phyloP scores from a whole-genome alignment of 1,284 basidiomycete species.

The Neolentinus lepideus region DNA sequence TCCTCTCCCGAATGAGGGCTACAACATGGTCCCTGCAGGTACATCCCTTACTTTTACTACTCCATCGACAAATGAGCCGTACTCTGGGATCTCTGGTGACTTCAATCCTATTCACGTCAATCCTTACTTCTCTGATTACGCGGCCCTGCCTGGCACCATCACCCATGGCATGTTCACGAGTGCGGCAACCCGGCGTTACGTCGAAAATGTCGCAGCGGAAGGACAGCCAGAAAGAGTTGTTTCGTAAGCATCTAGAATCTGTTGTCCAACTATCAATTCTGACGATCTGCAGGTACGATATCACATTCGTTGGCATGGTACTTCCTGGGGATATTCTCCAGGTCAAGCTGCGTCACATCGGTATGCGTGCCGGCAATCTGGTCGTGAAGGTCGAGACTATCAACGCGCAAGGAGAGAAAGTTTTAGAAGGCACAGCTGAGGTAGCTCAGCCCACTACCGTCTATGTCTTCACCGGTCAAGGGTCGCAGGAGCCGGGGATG shows the following conservation, averaged over 20 bases:
- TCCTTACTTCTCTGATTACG: conserved; percentile 96
- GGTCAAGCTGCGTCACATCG: conserved; percentile 86
- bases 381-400: conserved; percentile 87
- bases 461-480: conserved; percentile 98
- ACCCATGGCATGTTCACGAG: conserved; percentile 98
- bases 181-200: conserved; percentile 88
- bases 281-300: conserved; percentile 63
- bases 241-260: conserved; percentile 43
- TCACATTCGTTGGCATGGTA: conserved; percentile 95
- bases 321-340: conserved; percentile 87
- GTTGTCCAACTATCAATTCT: conserved; percentile 8
- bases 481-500: conserved; percentile 98
- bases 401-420: conserved; percentile 85
- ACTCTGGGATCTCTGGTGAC: conserved; percentile 94
- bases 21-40: conserved; percentile 62
- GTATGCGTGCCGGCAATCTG: conserved; percentile 90
- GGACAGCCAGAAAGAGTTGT: conserved; percentile 88
- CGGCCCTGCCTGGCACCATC: conserved; percentile 91
- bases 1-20: conserved; percentile 81
- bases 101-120: conserved; percentile 99
- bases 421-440: conserved; percentile 88
- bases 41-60: conserved; percentile 61
- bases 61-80: conserved; percentile 89
- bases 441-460: conserved; percentile 90
- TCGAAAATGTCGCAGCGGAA: conserved; percentile 92